Percentiles rank a stretch among this genome's conserved stretches.
phyloP scores from a whole-genome alignment of 176 grass and related monocot species.

The maize (Zea mays) region Zm-B73-REFERENCE-NAM-5.0 NC_050103.1:81889501-81890000 shows the following conservation, averaged over 20 bases:
- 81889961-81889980: constrained; percentile 99
- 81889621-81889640: constrained; percentile 29
- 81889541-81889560: constrained; percentile 99
- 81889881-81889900: constrained; percentile 38
- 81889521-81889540: constrained; percentile 97
- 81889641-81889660: background rate
- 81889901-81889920: constrained; percentile 98
- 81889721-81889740: constrained; percentile 97
- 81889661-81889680: constrained; percentile 9
- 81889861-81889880: constrained; percentile 36
- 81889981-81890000: constrained; percentile 99
- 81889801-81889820: constrained; percentile 99
- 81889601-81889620: constrained; percentile 83
- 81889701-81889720: constrained; percentile 96
- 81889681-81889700: constrained; percentile 79
- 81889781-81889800: constrained; percentile 99
- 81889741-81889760: constrained; percentile 98
- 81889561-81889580: constrained; percentile 97
- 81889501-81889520: constrained; percentile 99
- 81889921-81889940: constrained; percentile 99
- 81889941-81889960: constrained; percentile 99
- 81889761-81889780: constrained; percentile 99
- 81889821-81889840: constrained; percentile 27
- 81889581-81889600: constrained; percentile 99
- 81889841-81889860: constrained; percentile 8